Percentiles rank a stretch among this genome's conserved stretches.
phyloP scores from a whole-genome alignment of 2,329 filamentous ascomycete genomes.

The Ceratocystis huliohia region DNA sequence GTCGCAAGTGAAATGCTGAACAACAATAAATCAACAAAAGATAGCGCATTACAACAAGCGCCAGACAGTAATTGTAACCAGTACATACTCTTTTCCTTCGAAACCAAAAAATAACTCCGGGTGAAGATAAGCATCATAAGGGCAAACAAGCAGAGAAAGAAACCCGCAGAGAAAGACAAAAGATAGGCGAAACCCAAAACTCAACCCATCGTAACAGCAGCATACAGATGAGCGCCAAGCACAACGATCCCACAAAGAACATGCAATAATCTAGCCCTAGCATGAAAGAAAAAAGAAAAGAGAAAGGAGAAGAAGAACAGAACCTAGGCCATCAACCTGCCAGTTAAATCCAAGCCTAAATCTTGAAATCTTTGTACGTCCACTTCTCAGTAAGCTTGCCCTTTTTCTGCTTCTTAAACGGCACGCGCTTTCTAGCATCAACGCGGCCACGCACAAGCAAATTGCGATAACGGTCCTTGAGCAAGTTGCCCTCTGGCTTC shows the following conservation, averaged over 20 bases:
- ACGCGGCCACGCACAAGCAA: constrained; percentile 80
- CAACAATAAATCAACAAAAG: background rate
- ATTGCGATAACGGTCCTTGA: constrained; percentile 84
- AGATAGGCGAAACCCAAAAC: background rate
- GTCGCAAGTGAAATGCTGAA: too few relatives aligned
- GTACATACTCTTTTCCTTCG: constrained; percentile 18
- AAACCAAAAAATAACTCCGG: constrained; percentile 14
- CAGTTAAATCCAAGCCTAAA: constrained; percentile 21
- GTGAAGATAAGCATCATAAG: background rate
- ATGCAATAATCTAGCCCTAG: constrained; percentile 14
- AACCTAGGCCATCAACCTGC: background rate
- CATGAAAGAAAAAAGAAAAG: background rate
- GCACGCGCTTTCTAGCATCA: constrained; percentile 65
- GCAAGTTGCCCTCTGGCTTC: constrained; percentile 88
- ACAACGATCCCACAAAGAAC: constrained; percentile 7
- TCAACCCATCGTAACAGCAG: background rate
- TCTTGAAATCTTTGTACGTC: constrained; percentile 81
- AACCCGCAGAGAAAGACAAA: constrained; percentile 5
- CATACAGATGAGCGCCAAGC: constrained; percentile 2
- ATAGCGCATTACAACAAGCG: constrained; percentile 12
- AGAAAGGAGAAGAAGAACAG: background rate
- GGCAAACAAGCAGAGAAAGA: constrained; percentile 10
- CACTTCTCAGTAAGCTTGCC: constrained; percentile 85
- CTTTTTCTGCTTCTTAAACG: constrained; percentile 72
- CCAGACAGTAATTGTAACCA: background rate